phyloP scores from a whole-genome alignment of 2,329 filamentous ascomycete species.

The Fusarium agapanthi region DNA sequence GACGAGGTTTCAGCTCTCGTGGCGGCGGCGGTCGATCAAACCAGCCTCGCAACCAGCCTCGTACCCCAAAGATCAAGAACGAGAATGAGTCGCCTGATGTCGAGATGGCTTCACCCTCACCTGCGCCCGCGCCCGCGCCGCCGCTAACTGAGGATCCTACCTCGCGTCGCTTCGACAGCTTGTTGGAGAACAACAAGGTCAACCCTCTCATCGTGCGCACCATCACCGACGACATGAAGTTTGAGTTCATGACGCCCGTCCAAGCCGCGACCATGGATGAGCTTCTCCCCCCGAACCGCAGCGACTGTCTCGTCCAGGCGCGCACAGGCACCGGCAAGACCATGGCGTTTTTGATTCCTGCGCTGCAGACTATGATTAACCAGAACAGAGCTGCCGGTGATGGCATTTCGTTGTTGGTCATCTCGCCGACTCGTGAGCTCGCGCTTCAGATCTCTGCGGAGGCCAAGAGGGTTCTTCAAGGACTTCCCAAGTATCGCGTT shows the following conservation, averaged over 20 bases:
- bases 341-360: slow-evolving; percentile 82
- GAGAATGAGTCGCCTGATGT: neutral
- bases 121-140: slow-evolving; percentile 2
- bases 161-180: slow-evolving; percentile 57
- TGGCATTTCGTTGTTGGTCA: slow-evolving; percentile 68
- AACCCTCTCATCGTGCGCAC: slow-evolving; percentile 58
- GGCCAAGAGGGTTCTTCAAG: slow-evolving; percentile 74
- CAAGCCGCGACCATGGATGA: slow-evolving; percentile 61
- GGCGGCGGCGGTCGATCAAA: slow-evolving; percentile 1
- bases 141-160: slow-evolving; percentile 49
- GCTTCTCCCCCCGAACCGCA: slow-evolving; percentile 55
- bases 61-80: neutral
- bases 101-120: neutral
- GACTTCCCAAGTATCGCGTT: slow-evolving; percentile 77
- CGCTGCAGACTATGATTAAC: slow-evolving; percentile 78
- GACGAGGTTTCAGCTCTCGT: neutral
- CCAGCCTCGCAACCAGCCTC: neutral
- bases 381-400: slow-evolving; percentile 44
- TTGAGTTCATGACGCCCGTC: slow-evolving; percentile 64
- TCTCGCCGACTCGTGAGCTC: slow-evolving; percentile 76
- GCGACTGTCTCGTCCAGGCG: slow-evolving; percentile 76
- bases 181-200: slow-evolving; percentile 52
- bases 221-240: slow-evolving; percentile 58
- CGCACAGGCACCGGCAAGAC: slow-evolving; percentile 92
- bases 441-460: slow-evolving; percentile 77